Evolutionary conservation across 495 filamentous ascomycete species (phyloP).

Genomic region (Tuber melanosporum): DNA sequence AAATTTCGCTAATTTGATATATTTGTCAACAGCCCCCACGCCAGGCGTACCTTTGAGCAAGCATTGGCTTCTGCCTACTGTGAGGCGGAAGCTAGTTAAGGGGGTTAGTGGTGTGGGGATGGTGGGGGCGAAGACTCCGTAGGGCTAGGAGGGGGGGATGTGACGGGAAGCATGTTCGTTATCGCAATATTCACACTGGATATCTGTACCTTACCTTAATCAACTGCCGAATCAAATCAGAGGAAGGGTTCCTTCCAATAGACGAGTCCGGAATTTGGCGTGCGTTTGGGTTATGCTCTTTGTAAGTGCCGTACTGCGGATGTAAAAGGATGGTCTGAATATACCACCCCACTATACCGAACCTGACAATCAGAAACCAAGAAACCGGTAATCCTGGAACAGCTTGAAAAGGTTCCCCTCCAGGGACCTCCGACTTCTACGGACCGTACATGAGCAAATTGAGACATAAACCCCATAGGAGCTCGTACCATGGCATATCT

Average conservation of each 20-base stretch:
- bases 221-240: neutral
- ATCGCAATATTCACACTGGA: neutral
- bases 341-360: neutral
- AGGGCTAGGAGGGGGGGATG: neutral
- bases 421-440: neutral
- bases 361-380: neutral
- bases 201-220: neutral
- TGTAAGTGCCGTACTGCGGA: neutral
- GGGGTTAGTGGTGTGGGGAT: neutral
- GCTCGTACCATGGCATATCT: neutral
- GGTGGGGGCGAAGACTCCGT: neutral
- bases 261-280: neutral
- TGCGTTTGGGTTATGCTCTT: neutral
- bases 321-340: neutral
- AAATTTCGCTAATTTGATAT: slow-evolving; percentile 15
- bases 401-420: neutral
- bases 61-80: slow-evolving; percentile 22
- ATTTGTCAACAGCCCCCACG: slow-evolving; percentile 14
- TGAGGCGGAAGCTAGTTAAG: neutral
- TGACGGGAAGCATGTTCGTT: neutral
- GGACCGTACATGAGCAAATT: neutral
- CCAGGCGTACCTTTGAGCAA: slow-evolving; percentile 29
- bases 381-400: neutral
- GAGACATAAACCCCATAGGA: neutral
- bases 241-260: neutral